Evolutionary conservation across 257 asterid genomes (phyloP).

Genomic region (Solanum sitiens): DNA sequence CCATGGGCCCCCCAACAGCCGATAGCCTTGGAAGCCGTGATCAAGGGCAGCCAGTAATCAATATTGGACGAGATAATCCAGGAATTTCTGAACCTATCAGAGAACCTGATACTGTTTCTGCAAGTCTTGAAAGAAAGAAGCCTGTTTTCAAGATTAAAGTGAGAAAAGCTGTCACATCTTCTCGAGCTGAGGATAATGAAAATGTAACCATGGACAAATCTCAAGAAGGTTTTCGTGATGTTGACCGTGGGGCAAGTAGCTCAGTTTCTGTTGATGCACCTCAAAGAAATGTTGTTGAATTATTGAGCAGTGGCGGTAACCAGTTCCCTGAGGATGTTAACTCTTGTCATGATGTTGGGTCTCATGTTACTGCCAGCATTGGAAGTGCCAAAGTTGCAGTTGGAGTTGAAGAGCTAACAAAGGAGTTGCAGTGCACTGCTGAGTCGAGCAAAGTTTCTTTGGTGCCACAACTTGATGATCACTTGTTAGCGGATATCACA

Average conservation of each 20-base stretch:
- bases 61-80: slow-evolving; percentile 16
- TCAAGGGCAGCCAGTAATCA: slow-evolving; percentile 15
- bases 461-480: slow-evolving; percentile 20
- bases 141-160: slow-evolving; percentile 72
- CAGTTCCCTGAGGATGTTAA: slow-evolving; percentile 69
- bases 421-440: slow-evolving; percentile 90
- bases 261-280: slow-evolving; percentile 86
- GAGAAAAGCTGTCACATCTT: slow-evolving; percentile 54
- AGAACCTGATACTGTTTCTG: slow-evolving; percentile 49
- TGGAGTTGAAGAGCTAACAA: slow-evolving; percentile 53
- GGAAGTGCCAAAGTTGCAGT: slow-evolving; percentile 67
- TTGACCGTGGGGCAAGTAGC: slow-evolving; percentile 78
- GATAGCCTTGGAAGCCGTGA: background rate
- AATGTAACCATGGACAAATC: slow-evolving; percentile 21
- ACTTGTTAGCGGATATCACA: slow-evolving; percentile 10
- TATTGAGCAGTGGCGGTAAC: slow-evolving; percentile 49
- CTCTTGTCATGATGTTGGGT: slow-evolving; percentile 88
- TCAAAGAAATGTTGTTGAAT: slow-evolving; percentile 36
- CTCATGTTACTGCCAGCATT: slow-evolving; percentile 88
- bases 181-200: slow-evolving; percentile 49
- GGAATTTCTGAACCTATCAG: slow-evolving; percentile 25
- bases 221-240: slow-evolving; percentile 31
- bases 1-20: background rate
- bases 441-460: slow-evolving; percentile 69
- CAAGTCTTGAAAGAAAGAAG: slow-evolving; percentile 53